These are phyloP conservation scores for Fusarium sp. DNA, from an alignment of 2,329 filamentous ascomycete species.

Conservation along the genomic window DNA sequence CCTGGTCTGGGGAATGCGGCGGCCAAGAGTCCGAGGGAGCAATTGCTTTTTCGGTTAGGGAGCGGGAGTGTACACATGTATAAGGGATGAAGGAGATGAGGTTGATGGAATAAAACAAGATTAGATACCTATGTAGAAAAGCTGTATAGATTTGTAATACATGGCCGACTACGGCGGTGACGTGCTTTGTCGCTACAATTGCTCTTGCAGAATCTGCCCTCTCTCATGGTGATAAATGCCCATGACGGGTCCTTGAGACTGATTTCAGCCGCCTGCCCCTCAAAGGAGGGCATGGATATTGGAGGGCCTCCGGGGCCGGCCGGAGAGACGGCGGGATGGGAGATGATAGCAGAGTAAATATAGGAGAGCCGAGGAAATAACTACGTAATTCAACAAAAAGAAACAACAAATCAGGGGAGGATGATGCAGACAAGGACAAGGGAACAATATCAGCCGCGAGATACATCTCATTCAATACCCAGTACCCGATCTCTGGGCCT, in stretches of 20 bases:
- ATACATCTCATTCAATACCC: slow-evolving; percentile 11
- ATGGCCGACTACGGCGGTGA: slow-evolving; percentile 25
- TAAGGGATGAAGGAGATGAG: neutral
- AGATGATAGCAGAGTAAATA: neutral
- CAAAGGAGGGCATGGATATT: neutral
- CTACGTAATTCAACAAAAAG: neutral
- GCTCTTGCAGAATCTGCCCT: slow-evolving; percentile 13
- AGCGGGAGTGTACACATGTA: too few relatives aligned
- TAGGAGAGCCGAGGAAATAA: slow-evolving; percentile 7
- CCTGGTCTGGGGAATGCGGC: neutral
- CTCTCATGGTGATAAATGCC: neutral
- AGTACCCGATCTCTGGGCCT: slow-evolving; percentile 6
- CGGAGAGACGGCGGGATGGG: neutral
- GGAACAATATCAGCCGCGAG: slow-evolving; percentile 1
- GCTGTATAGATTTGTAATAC: neutral
- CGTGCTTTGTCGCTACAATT: slow-evolving; percentile 28
- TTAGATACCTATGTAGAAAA: neutral
- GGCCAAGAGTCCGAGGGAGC: slow-evolving; percentile 8
- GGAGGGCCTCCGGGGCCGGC: slow-evolving; percentile 3
- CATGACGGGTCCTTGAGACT: slow-evolving; percentile 1
- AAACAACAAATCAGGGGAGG: neutral
- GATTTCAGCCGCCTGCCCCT: neutral
- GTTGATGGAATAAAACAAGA: neutral
- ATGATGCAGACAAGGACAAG: slow-evolving; percentile 1
- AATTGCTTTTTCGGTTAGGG: neutral